Base-by-base conservation (phyloP, 768 basidiomycete species). In the Collybia sordida region DNA sequence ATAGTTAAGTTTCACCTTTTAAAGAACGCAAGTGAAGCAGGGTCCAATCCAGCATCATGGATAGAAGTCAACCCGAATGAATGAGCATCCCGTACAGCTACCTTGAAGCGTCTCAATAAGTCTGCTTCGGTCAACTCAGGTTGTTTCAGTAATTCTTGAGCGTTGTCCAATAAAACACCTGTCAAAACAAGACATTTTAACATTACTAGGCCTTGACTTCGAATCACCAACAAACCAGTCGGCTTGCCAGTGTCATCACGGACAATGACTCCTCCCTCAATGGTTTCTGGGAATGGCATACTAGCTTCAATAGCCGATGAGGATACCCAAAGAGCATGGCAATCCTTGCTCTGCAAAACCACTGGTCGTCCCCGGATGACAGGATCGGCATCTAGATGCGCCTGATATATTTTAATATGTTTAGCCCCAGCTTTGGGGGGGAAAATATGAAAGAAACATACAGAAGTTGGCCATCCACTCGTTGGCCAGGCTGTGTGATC, bases 291-390 rank as follows among this genome's bases (percentile, higher is more conserved):
- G 19, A 92, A 75, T 14, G 84, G 81, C 7, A 73, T 67, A 58
- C 88, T 85, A 1, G 59, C 56, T 49, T 77, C 68, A 3, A 95
- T 69, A 2, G 85, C 80, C 39, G 67, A 75, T 3, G 73, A 71
- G 3, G 90, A 93, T 11, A 92, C 82, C 94, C 94, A 96, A 5
- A 90, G 72, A 0, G 90, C 92, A 67, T 96, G 94, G 5, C 85
- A 86, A 64, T 97, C 94, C 52, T 94, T 90, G 62, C 91, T 83
- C 55, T 88, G 85, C 15, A 96, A 74, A 14, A 89, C 72, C 35
- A 97, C 82, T 0, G 83, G 85, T 12, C 90, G 78, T 18, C 83
- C 85, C 39, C 70, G 69, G 17, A 95, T 73, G 4, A 89, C 57
- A 4, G 83, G 80, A 50, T 93, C 89, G 1, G 69, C 67, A 24